Percentiles rank a stretch among this genome's conserved stretches.
Evolutionary conservation across 495 filamentous ascomycete species (phyloP).

Genomic region (Aspergillus bridgeri): DNA sequence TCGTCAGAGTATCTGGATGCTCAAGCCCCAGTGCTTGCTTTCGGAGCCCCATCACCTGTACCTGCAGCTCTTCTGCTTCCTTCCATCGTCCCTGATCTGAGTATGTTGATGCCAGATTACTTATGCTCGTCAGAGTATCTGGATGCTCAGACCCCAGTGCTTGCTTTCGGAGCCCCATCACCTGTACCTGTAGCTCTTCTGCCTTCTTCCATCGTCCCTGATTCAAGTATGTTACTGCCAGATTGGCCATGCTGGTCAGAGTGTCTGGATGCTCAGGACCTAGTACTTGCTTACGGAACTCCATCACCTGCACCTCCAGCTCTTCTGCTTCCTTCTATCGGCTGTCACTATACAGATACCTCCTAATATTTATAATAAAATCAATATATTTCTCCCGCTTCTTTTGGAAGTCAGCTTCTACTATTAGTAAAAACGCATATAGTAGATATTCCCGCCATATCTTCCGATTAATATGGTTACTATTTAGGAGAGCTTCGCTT

Average conservation of each 20-base stretch:
- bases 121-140: slow-evolving; percentile 25
- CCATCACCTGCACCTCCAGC: slow-evolving; percentile 7
- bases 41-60: slow-evolving; percentile 24
- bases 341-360: slow-evolving; percentile 9
- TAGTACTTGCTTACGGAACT: slow-evolving; percentile 27
- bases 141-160: slow-evolving; percentile 16
- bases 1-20: slow-evolving; percentile 11
- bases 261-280: slow-evolving; percentile 23
- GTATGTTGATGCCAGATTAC: slow-evolving; percentile 23
- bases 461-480: slow-evolving; percentile 20
- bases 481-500: slow-evolving; percentile 19
- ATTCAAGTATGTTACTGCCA: slow-evolving; percentile 13
- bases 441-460: slow-evolving; percentile 27
- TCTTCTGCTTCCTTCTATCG: slow-evolving; percentile 24
- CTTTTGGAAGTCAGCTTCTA: slow-evolving; percentile 1
- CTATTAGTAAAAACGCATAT: slow-evolving; percentile 17
- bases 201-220: slow-evolving; percentile 12
- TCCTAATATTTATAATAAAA: not conserved
- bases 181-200: not conserved
- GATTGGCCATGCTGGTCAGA: slow-evolving; percentile 18
- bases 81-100: slow-evolving; percentile 32
- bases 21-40: slow-evolving; percentile 9
- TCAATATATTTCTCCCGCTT: not conserved
- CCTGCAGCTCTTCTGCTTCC: slow-evolving; percentile 30
- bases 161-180: not conserved